Evolutionary conservation across 805 yeast genomes (phyloP).

Genomic region (Starmerella roubikii): DNA sequence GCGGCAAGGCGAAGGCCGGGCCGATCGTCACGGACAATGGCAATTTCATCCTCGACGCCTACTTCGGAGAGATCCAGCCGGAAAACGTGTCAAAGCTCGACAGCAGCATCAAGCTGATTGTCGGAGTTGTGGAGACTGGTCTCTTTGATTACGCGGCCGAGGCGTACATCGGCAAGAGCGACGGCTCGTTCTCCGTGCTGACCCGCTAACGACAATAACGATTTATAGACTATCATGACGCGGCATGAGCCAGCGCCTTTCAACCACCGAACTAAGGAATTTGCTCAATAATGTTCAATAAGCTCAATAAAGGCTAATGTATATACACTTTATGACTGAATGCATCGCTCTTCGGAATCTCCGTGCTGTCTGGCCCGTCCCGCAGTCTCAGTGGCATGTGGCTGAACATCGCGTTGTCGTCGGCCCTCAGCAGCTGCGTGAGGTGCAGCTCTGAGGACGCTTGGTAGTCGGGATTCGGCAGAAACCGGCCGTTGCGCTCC

Average conservation of each 20-base stretch:
- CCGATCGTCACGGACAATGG: constrained; percentile 94
- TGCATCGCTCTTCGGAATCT: constrained; percentile 26
- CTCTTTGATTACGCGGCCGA: constrained; percentile 59
- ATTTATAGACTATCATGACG: too few relatives aligned
- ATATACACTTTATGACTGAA: constrained; percentile 27
- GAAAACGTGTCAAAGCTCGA: constrained; percentile 40
- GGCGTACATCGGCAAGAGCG: constrained; percentile 80
- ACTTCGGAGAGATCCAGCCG: constrained; percentile 61
- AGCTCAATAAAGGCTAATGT: too few relatives aligned
- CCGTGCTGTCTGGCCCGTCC: constrained; percentile 15
- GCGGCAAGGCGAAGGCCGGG: constrained; percentile 88
- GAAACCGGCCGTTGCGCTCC: constrained; percentile 23
- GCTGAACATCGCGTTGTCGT: constrained; percentile 27
- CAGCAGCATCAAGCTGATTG: constrained; percentile 50
- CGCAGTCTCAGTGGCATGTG: constrained; percentile 27
- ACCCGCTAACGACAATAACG: neutral
- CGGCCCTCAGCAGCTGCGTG: constrained; percentile 25
- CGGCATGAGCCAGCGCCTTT: too few relatives aligned
- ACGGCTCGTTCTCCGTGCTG: constrained; percentile 40
- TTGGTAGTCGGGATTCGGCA: constrained; percentile 24
- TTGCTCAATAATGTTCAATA: neutral
- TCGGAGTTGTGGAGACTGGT: constrained; percentile 96
- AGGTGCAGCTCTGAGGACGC: constrained; percentile 25
- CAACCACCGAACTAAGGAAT: neutral
- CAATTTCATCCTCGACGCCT: constrained; percentile 84